Evolutionary conservation across 805 yeast species (phyloP), one percentile per base, ranked within the genome.

Genomic region (Zygotorulaspora sp.): DNA sequence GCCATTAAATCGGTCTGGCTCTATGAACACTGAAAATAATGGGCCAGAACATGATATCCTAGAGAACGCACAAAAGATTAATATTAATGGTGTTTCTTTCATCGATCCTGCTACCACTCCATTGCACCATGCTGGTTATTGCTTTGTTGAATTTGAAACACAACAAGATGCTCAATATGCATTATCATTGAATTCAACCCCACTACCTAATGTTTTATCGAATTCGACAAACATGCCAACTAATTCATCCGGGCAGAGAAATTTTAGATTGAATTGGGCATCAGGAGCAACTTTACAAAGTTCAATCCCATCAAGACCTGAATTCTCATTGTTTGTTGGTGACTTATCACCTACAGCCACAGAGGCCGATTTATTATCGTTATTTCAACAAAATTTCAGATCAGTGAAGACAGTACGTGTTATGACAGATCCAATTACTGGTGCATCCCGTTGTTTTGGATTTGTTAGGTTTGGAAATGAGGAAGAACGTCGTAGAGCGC

Each of bases 401-500:
- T 74, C 85, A 6, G 81, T 83, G 26, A 82, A 81, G 50, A 83
- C 92, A 2, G 92, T 83, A 5, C 66, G 92, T 43, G 90, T 83
- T 8, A 83, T 83, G 90, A 83, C 92, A 0, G 90, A 83, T 55
- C 92, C 92, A 2, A 73, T 83, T 5, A 73, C 83, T 10, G 89
- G 89, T 0, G 74, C 80, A 19, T 79, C 87, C 2, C 67, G 90
- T 47, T 81, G 92, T 52, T 83, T 83, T 62, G 92, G 92, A 0
- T 83, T 83, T 61, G 88, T 83, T 18, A 66, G 94, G 44, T 83
- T 83, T 55, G 74, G 82, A 15, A 77, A 75, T 48, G 87, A 81
- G 46, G 71, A 65, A 27, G 90, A 83, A 50, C 70, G 90, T 50
- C 73, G 74, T 38, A 58, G 78, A 24, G 90, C 92, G 0, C 65